Conservation (phyloP, 345 rosid genomes). For the Rhodomyrtus tomentosa region DNA sequence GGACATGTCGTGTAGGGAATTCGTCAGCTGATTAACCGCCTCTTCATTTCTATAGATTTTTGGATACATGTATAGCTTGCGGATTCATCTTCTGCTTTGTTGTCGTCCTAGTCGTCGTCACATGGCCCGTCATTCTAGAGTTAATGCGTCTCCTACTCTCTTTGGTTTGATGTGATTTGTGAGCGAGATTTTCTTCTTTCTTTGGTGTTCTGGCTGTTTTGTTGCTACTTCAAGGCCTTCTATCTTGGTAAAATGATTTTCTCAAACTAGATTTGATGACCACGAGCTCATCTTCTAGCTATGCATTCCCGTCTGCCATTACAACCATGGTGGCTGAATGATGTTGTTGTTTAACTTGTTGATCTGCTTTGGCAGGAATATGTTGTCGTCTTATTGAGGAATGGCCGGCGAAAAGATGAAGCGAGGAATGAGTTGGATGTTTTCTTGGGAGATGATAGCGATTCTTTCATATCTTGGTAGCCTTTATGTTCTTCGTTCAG, state of each 20-base stretch:
- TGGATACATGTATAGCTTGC: not conserved
- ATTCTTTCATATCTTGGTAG: constrained; percentile 82
- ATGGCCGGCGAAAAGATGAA: constrained; percentile 80
- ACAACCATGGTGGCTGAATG: not conserved
- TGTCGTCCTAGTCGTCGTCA: not conserved
- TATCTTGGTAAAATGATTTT: not conserved
- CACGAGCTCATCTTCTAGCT: not conserved
- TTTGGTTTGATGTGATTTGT: not conserved
- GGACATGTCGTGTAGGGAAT: not conserved
- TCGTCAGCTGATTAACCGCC: not conserved
- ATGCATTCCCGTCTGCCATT: not conserved
- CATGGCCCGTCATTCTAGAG: not conserved
- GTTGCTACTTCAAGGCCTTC: not conserved
- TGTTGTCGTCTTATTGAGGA: constrained; percentile 76
- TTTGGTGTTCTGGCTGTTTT: not conserved
- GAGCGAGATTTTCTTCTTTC: not conserved
- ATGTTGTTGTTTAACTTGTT: not conserved
- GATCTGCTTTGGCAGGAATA: constrained; percentile 56
- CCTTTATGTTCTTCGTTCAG: not conserved
- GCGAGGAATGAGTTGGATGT: constrained; percentile 79
- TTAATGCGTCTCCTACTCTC: not conserved
- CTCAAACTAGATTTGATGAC: not conserved
- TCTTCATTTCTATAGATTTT: not conserved
- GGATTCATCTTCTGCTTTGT: not conserved
- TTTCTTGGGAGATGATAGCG: constrained; percentile 88